Base-by-base conservation (phyloP, 108 stramenopile genomes). In the Cyclostephanos tholiformis region DNA sequence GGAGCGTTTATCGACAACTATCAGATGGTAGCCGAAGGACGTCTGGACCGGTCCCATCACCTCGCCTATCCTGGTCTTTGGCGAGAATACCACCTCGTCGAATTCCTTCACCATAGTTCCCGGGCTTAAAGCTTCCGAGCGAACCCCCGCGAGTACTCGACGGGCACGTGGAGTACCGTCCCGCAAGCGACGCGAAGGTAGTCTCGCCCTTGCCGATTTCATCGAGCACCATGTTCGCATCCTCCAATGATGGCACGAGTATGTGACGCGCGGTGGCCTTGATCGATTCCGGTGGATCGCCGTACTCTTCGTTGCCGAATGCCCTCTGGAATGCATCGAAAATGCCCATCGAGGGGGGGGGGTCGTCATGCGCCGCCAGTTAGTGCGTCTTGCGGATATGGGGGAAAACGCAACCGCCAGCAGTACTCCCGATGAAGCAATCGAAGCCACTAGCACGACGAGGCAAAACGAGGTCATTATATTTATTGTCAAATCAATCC, bases 201-300 rank as follows among this genome's bases (percentile, higher is more conserved):
- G 69, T 69, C 26, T 85, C 80, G 4, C 84, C 89, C 44, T 63
- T 72, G 20, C 65, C 46, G 49, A 89, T 67, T 79, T 83, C 69
- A 26, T 63, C 63, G 74, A 86, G 76, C 27, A 92, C 74, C 35
- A 76, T 63, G 32, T 88, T 74, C 19, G 78, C 85, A 13, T 90
- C 84, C 14, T 85, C 80, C 19, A 74, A 43, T 19, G 86, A 65
- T 32, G 81, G 84, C 13, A 90, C 89, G 36, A 92, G 63, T 69
- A 92, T 92, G 74, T 92, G 91, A 39, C 89, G 85, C 38, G 91
- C 91, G 6, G 88, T 87, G 12, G 91, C 91, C 77, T 87, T 90
- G 44, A 90, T 74, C 14, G 77, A 77, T 36, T 92, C 91, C 1
- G 91, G 86, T 11, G 90, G 90, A 19, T 88, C 79, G 29, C 85